These are phyloP conservation scores for Spinacia oleracea DNA, from an alignment of 179 eudicot genomes.

Conservation along the genomic window DNA sequence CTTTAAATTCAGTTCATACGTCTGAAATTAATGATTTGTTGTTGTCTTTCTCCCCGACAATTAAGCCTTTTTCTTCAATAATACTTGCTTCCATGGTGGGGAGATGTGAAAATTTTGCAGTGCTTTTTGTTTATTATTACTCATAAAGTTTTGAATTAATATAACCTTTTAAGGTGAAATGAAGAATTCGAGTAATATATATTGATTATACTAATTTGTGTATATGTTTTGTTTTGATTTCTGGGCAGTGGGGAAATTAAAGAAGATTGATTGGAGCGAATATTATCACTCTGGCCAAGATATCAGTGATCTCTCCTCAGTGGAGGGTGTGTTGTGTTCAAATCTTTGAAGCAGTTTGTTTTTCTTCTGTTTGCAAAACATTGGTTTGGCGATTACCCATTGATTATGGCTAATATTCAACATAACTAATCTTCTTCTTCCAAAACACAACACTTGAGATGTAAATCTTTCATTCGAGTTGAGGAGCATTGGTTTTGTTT, in stretches of 20 bases:
- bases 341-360: conserved; percentile 19
- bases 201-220: neutral
- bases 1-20: neutral
- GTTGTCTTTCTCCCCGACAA: conserved; percentile 7
- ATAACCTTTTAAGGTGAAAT: neutral
- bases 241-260: conserved; percentile 27
- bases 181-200: neutral
- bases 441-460: conserved; percentile 19
- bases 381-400: conserved; percentile 64
- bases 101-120: neutral
- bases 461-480: conserved; percentile 26
- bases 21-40: neutral
- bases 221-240: neutral
- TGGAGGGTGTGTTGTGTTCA: conserved; percentile 37
- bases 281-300: conserved; percentile 43
- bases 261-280: conserved; percentile 25
- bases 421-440: conserved; percentile 15
- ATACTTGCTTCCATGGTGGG: conserved; percentile 3
- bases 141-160: neutral
- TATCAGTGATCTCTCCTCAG: conserved; percentile 36
- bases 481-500: neutral
- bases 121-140: neutral
- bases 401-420: conserved; percentile 74
- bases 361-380: conserved; percentile 34
- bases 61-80: too few relatives aligned